Conservation (phyloP, 768 basidiomycete species). For the Podaxis carcinomalis region DNA sequence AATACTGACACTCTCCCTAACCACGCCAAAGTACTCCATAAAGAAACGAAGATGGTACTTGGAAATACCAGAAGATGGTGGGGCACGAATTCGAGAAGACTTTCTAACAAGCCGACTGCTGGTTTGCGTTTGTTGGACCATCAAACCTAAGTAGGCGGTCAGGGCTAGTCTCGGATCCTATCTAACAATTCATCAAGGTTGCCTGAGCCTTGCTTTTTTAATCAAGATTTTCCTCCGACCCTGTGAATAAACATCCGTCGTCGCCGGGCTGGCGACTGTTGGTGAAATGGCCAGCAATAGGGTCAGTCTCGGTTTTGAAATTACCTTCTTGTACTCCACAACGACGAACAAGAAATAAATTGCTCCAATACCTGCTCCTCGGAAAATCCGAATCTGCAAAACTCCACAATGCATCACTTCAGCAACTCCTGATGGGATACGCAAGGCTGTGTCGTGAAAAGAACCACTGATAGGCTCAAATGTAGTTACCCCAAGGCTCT, state of each 20-base stretch:
- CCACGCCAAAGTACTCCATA: too few species aligned
- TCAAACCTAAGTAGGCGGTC: too few species aligned
- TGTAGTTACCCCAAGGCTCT: not conserved
- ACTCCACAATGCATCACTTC: not conserved
- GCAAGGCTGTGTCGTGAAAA: not conserved
- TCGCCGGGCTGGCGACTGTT: not conserved
- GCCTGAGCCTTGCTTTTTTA: not conserved
- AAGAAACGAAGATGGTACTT: too few species aligned
- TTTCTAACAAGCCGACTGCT: too few species aligned
- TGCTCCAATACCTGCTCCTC: too few species aligned
- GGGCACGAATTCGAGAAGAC: too few species aligned
- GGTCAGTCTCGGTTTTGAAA: not conserved
- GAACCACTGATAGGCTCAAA: not conserved
- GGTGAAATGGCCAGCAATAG: not conserved
- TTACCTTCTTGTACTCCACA: not conserved
- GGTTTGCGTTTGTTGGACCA: too few species aligned
- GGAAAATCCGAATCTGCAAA: not conserved
- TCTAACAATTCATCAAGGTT: conserved; percentile 1
- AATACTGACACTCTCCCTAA: too few species aligned
- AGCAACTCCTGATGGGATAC: not conserved
- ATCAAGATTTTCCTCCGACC: not conserved
- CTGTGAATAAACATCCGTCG: conserved; percentile 3
- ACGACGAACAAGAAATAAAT: not conserved
- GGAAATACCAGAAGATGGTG: too few species aligned
- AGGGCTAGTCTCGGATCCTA: not conserved